These are phyloP conservation scores for Coniochaeta sp. DNA, from an alignment of 2,329 filamentous ascomycete species.

Conservation along the genomic window DNA sequence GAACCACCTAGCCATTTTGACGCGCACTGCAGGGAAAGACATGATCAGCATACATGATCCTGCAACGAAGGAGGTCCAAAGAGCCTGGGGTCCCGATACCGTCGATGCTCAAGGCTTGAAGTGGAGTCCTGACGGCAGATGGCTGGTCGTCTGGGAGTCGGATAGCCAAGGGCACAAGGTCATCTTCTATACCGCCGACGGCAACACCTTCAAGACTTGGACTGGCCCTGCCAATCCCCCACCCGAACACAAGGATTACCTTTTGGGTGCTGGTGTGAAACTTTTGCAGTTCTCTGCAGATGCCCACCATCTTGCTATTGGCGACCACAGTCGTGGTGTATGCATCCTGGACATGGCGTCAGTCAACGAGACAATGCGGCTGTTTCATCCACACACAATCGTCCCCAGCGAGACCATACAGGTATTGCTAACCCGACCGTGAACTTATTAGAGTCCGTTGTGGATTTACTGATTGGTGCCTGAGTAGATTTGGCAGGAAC, in stretches of 20 bases:
- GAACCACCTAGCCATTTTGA: conserved; percentile 60
- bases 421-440: conserved; percentile 30
- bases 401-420: conserved; percentile 49
- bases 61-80: conserved; percentile 46
- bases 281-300: conserved; percentile 55
- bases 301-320: conserved; percentile 52
- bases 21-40: conserved; percentile 62
- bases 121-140: conserved; percentile 71
- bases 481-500: conserved; percentile 57
- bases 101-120: conserved; percentile 63
- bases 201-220: conserved; percentile 65
- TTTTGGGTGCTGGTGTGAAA: conserved; percentile 57
- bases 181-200: conserved; percentile 69
- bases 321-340: conserved; percentile 56
- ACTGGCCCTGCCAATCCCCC: conserved; percentile 30
- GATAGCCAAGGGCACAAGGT: conserved; percentile 60
- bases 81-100: conserved; percentile 61
- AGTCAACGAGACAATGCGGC: conserved; percentile 41
- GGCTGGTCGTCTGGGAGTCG: conserved; percentile 70
- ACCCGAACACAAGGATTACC: conserved; percentile 31
- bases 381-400: conserved; percentile 46
- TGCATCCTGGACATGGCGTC: conserved; percentile 47
- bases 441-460: too few species aligned
- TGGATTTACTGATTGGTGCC: neutral
- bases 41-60: conserved; percentile 63